Evolutionary conservation across 306 rosid species (phyloP).

Genomic region (Quillaja saponaria): DNA sequence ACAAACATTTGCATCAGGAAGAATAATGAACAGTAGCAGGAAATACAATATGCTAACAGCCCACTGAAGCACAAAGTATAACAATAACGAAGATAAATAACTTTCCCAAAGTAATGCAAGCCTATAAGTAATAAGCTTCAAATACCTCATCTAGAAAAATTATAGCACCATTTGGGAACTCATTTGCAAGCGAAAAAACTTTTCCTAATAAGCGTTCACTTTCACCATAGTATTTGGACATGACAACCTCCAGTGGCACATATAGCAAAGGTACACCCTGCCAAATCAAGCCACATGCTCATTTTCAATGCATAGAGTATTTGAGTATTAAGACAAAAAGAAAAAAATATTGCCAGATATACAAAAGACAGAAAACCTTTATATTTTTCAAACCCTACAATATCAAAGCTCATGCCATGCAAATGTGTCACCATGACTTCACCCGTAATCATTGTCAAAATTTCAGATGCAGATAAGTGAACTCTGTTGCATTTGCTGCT

Average conservation of each 20-base stretch:
- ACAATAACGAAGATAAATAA: too few species aligned
- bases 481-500: neutral
- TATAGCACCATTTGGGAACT: conserved; percentile 75
- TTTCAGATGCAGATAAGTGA: conserved; percentile 14
- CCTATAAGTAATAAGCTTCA: too few species aligned
- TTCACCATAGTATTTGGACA: conserved; percentile 91
- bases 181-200: conserved; percentile 79
- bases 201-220: conserved; percentile 80
- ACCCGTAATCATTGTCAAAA: conserved; percentile 9
- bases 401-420: neutral
- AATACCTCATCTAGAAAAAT: conserved; percentile 88
- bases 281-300: conserved; percentile 24
- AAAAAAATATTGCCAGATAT: too few species aligned
- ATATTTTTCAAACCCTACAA: neutral
- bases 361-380: conserved; percentile 3
- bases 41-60: too few species aligned
- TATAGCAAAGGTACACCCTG: conserved; percentile 88
- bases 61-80: too few species aligned
- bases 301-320: too few species aligned
- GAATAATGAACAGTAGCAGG: too few species aligned
- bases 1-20: conserved; percentile 5
- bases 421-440: neutral
- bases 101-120: too few species aligned
- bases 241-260: conserved; percentile 80
- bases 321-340: too few species aligned